phyloP scores from a whole-genome alignment of 2,329 filamentous ascomycete genomes.

The Fusarium sp. region DNA sequence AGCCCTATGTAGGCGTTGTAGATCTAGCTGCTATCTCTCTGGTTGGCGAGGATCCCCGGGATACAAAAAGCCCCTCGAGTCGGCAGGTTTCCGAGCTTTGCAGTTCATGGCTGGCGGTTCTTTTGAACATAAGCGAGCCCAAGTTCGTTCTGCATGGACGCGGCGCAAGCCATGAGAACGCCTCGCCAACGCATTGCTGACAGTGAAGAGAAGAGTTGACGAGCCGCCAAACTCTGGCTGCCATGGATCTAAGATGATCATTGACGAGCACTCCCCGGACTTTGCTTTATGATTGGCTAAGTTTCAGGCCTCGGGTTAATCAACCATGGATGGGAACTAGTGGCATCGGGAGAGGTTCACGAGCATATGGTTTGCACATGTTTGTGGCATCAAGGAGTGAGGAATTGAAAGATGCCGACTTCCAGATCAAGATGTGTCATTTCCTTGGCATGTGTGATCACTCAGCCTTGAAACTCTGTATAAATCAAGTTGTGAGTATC shows the following conservation, averaged over 20 bases:
- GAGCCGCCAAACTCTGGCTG: not conserved
- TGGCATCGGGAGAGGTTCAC: not conserved
- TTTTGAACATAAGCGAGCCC: not conserved
- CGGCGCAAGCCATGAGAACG: constrained; percentile 11
- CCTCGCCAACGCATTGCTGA: constrained; percentile 1
- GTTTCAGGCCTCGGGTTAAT: not conserved
- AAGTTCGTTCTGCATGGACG: not conserved
- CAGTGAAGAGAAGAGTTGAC: not conserved
- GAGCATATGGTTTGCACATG: not conserved
- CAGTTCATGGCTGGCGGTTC: not conserved
- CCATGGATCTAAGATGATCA: not conserved
- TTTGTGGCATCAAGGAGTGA: not conserved
- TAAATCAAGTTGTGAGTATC: not conserved
- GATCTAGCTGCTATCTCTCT: constrained; percentile 15
- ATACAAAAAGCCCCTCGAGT: constrained; percentile 4
- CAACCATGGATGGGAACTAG: not conserved
- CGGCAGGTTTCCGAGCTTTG: constrained; percentile 15
- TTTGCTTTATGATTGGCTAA: not conserved
- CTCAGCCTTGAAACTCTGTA: not conserved
- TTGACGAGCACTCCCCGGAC: not conserved
- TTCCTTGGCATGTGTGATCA: not conserved
- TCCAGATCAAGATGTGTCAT: not conserved
- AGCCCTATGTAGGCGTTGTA: constrained; percentile 27
- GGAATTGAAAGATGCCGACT: not conserved
- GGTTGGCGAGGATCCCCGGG: constrained; percentile 1